Evolutionary conservation across 352 stramenopile genomes (phyloP).

Genomic region (Peronospora destructor): DNA sequence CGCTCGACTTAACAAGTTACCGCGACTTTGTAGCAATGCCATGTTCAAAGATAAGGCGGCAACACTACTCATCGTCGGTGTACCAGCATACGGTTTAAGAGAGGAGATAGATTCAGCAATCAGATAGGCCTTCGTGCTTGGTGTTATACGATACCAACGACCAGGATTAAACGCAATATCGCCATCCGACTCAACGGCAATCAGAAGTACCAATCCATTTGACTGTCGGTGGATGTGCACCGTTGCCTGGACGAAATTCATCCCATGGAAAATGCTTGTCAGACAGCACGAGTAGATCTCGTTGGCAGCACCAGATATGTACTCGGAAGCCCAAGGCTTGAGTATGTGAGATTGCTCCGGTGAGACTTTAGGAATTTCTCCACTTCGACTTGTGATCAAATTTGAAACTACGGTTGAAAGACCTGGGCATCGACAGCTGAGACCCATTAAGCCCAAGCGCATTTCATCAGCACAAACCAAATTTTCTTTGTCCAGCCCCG

Average conservation of each 20-base stretch:
- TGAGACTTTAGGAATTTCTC: slow-evolving; percentile 25
- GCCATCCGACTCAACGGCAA: slow-evolving; percentile 61
- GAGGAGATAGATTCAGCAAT: slow-evolving; percentile 66
- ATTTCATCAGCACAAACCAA: slow-evolving; percentile 78
- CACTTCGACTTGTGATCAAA: slow-evolving; percentile 69
- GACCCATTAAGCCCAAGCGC: slow-evolving; percentile 75
- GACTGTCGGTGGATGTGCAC: slow-evolving; percentile 67
- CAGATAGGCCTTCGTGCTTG: slow-evolving; percentile 58
- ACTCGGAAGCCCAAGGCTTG: slow-evolving; percentile 65
- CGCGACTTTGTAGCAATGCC: slow-evolving; percentile 27
- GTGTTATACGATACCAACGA: slow-evolving; percentile 42
- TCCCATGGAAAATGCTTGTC: slow-evolving; percentile 45
- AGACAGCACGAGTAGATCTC: slow-evolving; percentile 77
- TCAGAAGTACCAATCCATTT: slow-evolving; percentile 62
- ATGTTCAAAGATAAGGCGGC: slow-evolving; percentile 28
- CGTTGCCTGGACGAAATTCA: slow-evolving; percentile 70
- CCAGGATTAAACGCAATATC: slow-evolving; percentile 74
- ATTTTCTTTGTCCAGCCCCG: slow-evolving; percentile 58
- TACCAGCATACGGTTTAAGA: slow-evolving; percentile 39
- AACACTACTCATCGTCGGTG: slow-evolving; percentile 21
- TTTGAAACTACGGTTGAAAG: slow-evolving; percentile 83
- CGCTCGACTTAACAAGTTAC: slow-evolving; percentile 46
- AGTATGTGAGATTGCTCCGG: slow-evolving; percentile 14
- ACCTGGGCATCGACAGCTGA: slow-evolving; percentile 74
- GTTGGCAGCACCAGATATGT: slow-evolving; percentile 66